Evolutionary conservation across 441 rosid species (phyloP).

Genomic region (Cnidoscolus chayamansa): DNA sequence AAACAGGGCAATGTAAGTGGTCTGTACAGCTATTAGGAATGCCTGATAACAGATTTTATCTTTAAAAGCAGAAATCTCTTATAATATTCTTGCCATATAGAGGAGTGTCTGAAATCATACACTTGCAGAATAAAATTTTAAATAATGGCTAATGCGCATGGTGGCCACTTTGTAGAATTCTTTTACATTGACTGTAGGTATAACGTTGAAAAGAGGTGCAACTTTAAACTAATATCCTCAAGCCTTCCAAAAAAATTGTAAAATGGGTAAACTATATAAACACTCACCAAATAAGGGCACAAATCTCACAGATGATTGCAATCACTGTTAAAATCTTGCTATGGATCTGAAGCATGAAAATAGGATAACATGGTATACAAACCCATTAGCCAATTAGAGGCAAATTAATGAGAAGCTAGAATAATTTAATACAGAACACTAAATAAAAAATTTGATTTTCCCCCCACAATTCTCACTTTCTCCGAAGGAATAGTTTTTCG

Average conservation of each 20-base stretch:
- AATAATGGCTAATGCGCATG: too few relatives aligned
- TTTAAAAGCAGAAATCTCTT: background rate
- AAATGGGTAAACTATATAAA: background rate
- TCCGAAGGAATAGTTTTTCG: background rate
- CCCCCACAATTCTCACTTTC: background rate
- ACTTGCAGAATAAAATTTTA: background rate
- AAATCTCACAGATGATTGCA: slow-evolving; percentile 74
- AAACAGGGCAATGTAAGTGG: slow-evolving; percentile 12
- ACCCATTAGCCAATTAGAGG: slow-evolving; percentile 1
- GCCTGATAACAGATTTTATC: background rate
- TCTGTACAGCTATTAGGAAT: background rate
- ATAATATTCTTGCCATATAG: background rate
- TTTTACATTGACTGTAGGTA: background rate
- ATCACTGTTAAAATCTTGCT: slow-evolving; percentile 68
- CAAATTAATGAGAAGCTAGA: background rate
- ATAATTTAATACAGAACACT: background rate
- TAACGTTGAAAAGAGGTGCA: background rate
- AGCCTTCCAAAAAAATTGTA: background rate
- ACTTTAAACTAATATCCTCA: slow-evolving; percentile 1
- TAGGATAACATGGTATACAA: slow-evolving; percentile 5
- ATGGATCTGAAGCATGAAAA: slow-evolving; percentile 55
- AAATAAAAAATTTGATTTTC: too few relatives aligned
- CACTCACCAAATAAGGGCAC: slow-evolving; percentile 82
- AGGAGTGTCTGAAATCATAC: background rate
- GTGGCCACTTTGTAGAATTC: too few relatives aligned